Conservation (phyloP, 1,139 yeast species). For the Candida anutae region DNA sequence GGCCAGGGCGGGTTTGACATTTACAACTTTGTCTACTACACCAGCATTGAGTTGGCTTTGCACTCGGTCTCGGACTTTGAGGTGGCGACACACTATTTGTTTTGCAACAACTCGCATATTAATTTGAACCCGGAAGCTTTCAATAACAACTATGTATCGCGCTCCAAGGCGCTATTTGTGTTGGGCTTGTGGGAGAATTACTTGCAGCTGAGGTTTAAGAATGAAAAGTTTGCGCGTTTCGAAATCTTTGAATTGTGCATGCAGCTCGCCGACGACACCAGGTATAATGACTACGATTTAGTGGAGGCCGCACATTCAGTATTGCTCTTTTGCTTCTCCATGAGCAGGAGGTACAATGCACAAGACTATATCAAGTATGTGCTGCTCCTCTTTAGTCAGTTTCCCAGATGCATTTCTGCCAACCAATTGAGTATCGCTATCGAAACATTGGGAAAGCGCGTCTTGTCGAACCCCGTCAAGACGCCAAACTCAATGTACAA, state of each 20-base stretch:
- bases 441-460: conserved; percentile 47
- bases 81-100: conserved; percentile 28
- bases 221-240: conserved; percentile 18
- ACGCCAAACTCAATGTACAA: conserved; percentile 15
- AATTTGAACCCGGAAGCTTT: conserved; percentile 28
- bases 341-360: conserved; percentile 15
- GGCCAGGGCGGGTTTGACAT: conserved; percentile 70
- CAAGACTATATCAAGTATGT: conserved; percentile 27
- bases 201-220: conserved; percentile 25
- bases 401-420: conserved; percentile 49
- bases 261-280: conserved; percentile 29
- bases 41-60: conserved; percentile 39
- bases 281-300: conserved; percentile 25
- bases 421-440: conserved; percentile 53
- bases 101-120: conserved; percentile 33
- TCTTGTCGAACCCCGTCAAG: conserved; percentile 36
- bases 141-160: conserved; percentile 25
- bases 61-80: conserved; percentile 26
- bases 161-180: conserved; percentile 48
- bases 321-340: conserved; percentile 39
- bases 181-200: conserved; percentile 55
- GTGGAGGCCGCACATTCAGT: conserved; percentile 68
- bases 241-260: conserved; percentile 38
- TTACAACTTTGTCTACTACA: conserved; percentile 56
- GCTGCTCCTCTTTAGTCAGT: conserved; percentile 35